These are phyloP conservation scores for Kodamaea derodonti DNA, from an alignment of 1,139 yeast species.

Conservation along the genomic window DNA sequence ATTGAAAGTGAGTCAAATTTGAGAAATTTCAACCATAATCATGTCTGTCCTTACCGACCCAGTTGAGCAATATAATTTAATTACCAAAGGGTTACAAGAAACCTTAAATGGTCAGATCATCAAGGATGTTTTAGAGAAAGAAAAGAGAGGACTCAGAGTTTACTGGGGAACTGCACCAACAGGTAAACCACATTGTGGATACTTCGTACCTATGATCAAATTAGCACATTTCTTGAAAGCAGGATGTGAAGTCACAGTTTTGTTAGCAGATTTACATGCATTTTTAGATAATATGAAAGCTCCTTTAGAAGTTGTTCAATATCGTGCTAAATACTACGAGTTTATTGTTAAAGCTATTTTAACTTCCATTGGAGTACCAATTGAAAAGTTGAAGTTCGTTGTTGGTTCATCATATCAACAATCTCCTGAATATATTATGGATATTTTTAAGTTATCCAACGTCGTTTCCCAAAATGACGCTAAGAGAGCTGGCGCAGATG, in stretches of 20 bases:
- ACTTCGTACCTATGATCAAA: constrained; percentile 96
- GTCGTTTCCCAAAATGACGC: constrained; percentile 91
- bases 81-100: constrained; percentile 87
- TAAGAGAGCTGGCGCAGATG: constrained; percentile 99
- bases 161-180: constrained; percentile 96
- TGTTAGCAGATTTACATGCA: constrained; percentile 96
- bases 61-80: constrained; percentile 67
- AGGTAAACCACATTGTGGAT: constrained; percentile 98
- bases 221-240: constrained; percentile 93
- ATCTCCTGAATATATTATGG: constrained; percentile 75
- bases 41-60: constrained; percentile 37
- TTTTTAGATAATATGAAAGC: constrained; percentile 98
- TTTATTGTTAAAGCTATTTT: constrained; percentile 77
- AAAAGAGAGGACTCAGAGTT: constrained; percentile 75
- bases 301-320: constrained; percentile 82
- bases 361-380: constrained; percentile 83
- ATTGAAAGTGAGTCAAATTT: too few species aligned
- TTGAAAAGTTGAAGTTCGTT: constrained; percentile 79
- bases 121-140: constrained; percentile 74
- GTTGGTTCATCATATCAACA: constrained; percentile 88
- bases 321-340: constrained; percentile 90
- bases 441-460: constrained; percentile 79
- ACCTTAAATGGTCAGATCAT: constrained; percentile 86
- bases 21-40: too few species aligned
- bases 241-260: constrained; percentile 90